Evolutionary conservation across 208 protist species (phyloP).

Genomic region (Crithidia expoeki): DNA sequence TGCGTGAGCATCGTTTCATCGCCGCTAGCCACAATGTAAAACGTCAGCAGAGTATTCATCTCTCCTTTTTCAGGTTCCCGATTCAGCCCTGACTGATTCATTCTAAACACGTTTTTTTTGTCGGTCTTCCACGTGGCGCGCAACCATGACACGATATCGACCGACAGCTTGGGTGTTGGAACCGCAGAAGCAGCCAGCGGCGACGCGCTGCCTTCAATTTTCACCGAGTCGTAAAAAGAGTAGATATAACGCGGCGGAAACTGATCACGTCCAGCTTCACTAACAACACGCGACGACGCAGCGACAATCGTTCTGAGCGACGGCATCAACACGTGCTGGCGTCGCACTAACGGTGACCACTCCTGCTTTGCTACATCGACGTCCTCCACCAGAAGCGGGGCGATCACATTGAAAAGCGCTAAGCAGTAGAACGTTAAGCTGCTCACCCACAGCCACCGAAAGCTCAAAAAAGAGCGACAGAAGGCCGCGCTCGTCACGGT

Average conservation of each 20-base stretch:
- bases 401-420: constrained; percentile 13
- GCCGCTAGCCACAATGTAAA: constrained; percentile 21
- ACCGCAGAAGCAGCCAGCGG: background rate
- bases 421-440: constrained; percentile 26
- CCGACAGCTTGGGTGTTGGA: background rate
- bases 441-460: constrained; percentile 32
- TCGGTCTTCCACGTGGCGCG: background rate
- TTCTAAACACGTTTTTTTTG: background rate
- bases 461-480: constrained; percentile 38
- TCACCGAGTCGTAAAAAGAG: constrained; percentile 24
- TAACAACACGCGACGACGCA: no score
- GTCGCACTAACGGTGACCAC: constrained; percentile 20
- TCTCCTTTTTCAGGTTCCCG: background rate
- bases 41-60: background rate
- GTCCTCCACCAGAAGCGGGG: constrained; percentile 24
- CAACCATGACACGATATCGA: background rate
- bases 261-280: background rate
- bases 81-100: background rate
- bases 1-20: constrained; percentile 25
- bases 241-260: constrained; percentile 11
- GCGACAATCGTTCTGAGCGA: no score
- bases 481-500: constrained; percentile 16
- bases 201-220: constrained; percentile 17
- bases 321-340: constrained; percentile 24
- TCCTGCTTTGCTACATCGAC: constrained; percentile 3